A percentile compares a stretch with the other conserved stretches of the same genome.
Conservation (phyloP, 371 early-diverging fungal genomes). For the Circinella minor region DNA sequence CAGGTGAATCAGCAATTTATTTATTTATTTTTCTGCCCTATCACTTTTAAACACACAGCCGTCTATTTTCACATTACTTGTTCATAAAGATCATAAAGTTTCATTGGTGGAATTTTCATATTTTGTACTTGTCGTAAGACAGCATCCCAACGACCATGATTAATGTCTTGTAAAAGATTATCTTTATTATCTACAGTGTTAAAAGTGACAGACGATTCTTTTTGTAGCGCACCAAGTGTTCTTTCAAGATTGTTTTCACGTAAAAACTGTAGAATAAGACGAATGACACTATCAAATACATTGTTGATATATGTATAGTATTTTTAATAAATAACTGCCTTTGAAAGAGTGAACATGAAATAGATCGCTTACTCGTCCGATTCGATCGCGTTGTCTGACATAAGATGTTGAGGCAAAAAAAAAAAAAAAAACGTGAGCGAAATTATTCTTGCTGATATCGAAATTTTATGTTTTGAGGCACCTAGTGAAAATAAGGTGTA, state of each 20-base stretch:
- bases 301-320: background rate
- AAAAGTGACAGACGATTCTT: conserved; percentile 76
- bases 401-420: background rate
- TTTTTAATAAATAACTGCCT: background rate
- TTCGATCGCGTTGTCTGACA: background rate
- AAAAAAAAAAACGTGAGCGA: no score
- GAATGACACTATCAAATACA: conserved; percentile 63
- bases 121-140: conserved; percentile 77
- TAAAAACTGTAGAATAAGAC: conserved; percentile 89
- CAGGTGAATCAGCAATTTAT: background rate
- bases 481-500: no score
- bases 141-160: conserved; percentile 85
- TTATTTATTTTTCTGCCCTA: background rate
- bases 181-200: conserved; percentile 85
- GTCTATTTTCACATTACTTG: conserved; percentile 62
- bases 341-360: background rate
- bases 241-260: conserved; percentile 85
- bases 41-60: background rate
- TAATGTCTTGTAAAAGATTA: conserved; percentile 72
- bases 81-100: conserved; percentile 87
- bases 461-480: no score
- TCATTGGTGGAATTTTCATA: conserved; percentile 67
- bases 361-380: conserved; percentile 5
- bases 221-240: conserved; percentile 77
- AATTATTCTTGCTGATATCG: no score